Evolutionary conservation across 495 filamentous ascomycete genomes (phyloP), one percentile per base, ranked within the genome.

Genomic region (Trichoderma erinaceum): DNA sequence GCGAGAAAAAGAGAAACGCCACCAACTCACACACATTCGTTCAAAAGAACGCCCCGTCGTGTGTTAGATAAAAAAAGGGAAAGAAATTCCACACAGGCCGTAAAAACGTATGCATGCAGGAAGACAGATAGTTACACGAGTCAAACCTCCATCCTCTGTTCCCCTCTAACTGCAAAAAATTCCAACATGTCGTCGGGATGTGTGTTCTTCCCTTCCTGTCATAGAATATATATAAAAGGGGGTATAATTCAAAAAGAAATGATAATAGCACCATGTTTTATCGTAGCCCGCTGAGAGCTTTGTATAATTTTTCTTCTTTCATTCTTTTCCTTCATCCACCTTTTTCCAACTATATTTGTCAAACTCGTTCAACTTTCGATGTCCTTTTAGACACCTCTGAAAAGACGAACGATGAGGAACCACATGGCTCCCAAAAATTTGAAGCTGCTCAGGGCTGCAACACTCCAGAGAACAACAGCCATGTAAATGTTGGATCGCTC

Each of bases 381-480:
- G 8, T 38, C 35, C 5, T 27, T 12, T 64, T 81, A 86, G 65
- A 86, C 84, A 65, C 84, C 84, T 71, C 92, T 87, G 72, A 95
- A 94, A 88, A 97, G 86, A 72, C 95, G 84, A 68, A 97, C 88
- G 73, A 97, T 83, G 84, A 98, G 87, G 77, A 96, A 99, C 96
- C 96, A 99, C 75, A 92, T 79, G 0, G 91, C 91, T 11, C 96
- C 96, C 41, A 93, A 75, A 73, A 98, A 98, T 76, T 96, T 92
- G 77, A 99, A 93, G 23, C 88, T 86, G 4, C 87, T 90, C 66
- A 98, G 75, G 2, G 81, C 96, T 0, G 96, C 96, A 46, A 99
- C 96, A 76, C 85, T 89, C 92, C 93, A 98, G 64, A 99, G 78
- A 27, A 98, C 90, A 21, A 98, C 88, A 5, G 85, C 87, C 84